Base-by-base conservation (phyloP, 2,329 filamentous ascomycete species). In the Colletotrichum sp. region DNA sequence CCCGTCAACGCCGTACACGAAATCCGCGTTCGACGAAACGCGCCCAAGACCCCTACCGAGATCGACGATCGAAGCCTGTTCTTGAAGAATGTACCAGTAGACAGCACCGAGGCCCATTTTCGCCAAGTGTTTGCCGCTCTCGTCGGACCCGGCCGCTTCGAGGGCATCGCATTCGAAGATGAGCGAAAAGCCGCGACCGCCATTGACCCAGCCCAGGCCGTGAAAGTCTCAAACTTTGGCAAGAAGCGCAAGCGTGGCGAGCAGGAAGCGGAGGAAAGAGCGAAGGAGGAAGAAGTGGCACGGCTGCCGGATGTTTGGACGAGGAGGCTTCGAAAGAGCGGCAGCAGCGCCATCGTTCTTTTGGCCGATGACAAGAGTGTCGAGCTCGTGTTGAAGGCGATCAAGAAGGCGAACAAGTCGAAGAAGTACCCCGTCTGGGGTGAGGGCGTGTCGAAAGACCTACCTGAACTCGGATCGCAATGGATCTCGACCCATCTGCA, bases 61-160 rank as follows among this genome's bases (percentile, higher is more conserved):
- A 90, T 94, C 84, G 94, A 96, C 80, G 87, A 92, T 19, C 93
- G 96, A 80, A 96, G 95, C 77, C 89, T 99, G 22, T 99, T 98
- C 85, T 83, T 98, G n/a, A 94, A 96, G 78, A 99, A 99, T 81
- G 87, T 98, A 1, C 97, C 97, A 8, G 89, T 94, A 78, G 96
- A 98, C 82, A 93, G 95, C 75, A 98, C 95, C 6, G 93, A 95
- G 72, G 84, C 88, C 2, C 95, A 96, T 80, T 89, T 99, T 57
- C 93, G 95, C 61, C 89, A 92, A 57, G 87, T 99, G 0, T 98
- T 99, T 79, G 87, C 91, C 1, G 88, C 90, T 1, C 90, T 98
- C 19, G 89, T 98, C 0, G 94, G 95, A 11, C 92, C 94, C 1
- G 95, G 94, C 4, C 90, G 94, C 63, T 94, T 99, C 64, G 95